A percentile compares a stretch with the other conserved stretches of the same genome.
phyloP scores from a whole-genome alignment of 805 yeast genomes.

The Cyberlindnera sargentensis region DNA sequence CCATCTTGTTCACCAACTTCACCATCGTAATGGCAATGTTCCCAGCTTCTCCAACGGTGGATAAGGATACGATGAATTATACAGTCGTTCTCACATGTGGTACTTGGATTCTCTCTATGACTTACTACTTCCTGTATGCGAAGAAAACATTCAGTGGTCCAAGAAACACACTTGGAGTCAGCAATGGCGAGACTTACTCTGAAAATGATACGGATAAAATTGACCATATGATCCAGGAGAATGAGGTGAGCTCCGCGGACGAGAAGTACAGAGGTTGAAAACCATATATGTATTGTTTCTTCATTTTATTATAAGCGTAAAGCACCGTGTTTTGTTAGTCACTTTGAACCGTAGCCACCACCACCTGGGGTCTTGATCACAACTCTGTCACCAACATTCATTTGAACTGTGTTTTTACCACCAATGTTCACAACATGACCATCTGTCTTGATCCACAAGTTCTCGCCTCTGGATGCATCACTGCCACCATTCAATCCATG shows the following conservation, averaged over 20 bases:
- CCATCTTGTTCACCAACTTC: conserved; percentile 42
- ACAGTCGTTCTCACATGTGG: conserved; percentile 59
- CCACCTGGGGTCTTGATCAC: conserved; percentile 78
- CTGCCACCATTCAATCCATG: conserved; percentile 82
- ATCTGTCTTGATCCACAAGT: conserved; percentile 40
- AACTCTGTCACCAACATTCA: conserved; percentile 57
- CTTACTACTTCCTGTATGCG: conserved; percentile 47
- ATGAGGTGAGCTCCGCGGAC: conserved; percentile 1
- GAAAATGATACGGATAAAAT: conserved; percentile 1
- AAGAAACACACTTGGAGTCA: conserved; percentile 5
- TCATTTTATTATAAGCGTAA: too few species aligned
- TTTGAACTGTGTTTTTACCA: conserved; percentile 60
- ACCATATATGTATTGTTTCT: too few species aligned
- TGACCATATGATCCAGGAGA: not conserved
- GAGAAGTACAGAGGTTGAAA: not conserved
- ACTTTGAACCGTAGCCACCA: conserved; percentile 59
- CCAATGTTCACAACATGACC: conserved; percentile 45
- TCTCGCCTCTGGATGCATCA: conserved; percentile 67
- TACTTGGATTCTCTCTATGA: conserved; percentile 45
- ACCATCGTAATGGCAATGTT: conserved; percentile 51
- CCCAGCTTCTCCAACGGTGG: conserved; percentile 41
- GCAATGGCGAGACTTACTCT: too few species aligned
- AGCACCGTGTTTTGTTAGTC: too few species aligned
- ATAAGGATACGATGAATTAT: conserved; percentile 50
- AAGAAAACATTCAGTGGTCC: conserved; percentile 56